Base-by-base conservation (phyloP, 2,329 filamentous ascomycete genomes). In the Xylariaceae sp. region DNA sequence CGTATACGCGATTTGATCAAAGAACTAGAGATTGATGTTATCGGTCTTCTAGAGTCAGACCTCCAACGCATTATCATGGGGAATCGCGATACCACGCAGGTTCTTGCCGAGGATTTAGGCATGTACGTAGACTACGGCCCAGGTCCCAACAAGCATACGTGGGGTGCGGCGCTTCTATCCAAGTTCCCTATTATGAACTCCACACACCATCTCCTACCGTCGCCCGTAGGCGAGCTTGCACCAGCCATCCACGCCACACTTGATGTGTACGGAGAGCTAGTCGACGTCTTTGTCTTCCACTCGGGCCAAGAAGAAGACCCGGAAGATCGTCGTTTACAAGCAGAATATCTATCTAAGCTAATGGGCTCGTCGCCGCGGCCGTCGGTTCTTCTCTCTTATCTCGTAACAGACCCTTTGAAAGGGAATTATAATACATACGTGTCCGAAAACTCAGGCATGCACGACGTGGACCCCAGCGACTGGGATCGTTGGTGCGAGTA, bases 401-500 rank as follows among this genome's bases (percentile, higher is more conserved):
- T 99, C 0, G 94, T 99, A 37, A 96, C 91, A 18, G 91, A 89
- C 72, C 94, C 94, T 0, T 80, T 88, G 5, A 78, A 96, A 75
- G 94, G 94, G 57, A 99, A 99, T 70, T 99, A 99, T 77, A 93
- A 97, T 71, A 96, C 87, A 0, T 97, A 96, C 65, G 94, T 97
- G 20, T 91, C 91, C 51, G 82, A 91, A 47, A 77, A 78, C 53
- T 96, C 89, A 53, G 91, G 92, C 8, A 99, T 99, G 94, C 86
- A 90, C 67, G 94, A 99, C 67, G 94, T 99, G 43, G 94, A 99
- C 67, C 83, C 87, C 0, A 86, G 80, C 3, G 94, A 99, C 71
- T 96, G 92, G 92, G 94, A 99, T 72, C 81, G 94, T 50, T 99
- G 94, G 94, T 99, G 94, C 77, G 93, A 99, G 77, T 99, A 99